Conservation (phyloP, 2,329 filamentous ascomycete genomes). For the Verticillium isaacii region DNA sequence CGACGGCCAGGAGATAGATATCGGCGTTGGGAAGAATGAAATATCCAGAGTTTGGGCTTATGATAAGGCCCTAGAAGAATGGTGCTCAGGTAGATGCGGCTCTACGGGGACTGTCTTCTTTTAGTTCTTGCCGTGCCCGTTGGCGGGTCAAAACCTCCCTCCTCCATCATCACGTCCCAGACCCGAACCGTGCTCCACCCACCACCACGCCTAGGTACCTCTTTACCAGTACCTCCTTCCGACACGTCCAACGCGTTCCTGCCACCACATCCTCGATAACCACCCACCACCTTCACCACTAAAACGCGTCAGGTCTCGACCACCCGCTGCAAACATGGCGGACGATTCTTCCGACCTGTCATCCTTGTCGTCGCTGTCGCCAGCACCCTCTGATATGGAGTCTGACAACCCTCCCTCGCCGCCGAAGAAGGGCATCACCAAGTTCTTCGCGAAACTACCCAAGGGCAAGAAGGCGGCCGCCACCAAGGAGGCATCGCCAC, state of each 20-base stretch:
- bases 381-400: conserved; percentile 38
- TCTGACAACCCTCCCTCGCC: conserved; percentile 40
- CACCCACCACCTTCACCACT: background rate
- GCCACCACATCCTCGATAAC: background rate
- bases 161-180: conserved; percentile 1
- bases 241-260: background rate
- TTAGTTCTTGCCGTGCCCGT: background rate
- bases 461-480: conserved; percentile 35
- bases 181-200: background rate
- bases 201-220: background rate
- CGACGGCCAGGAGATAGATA: background rate
- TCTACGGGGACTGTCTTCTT: background rate
- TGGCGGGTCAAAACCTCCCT: background rate
- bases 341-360: conserved; percentile 62
- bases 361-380: conserved; percentile 46
- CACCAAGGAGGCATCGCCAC: conserved; percentile 57
- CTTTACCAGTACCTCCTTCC: background rate
- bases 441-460: conserved; percentile 61
- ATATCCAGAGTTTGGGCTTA: background rate
- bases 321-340: conserved; percentile 38
- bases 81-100: background rate
- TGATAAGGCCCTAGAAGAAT: background rate
- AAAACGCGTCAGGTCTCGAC: background rate
- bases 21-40: background rate
- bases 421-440: conserved; percentile 52